Evolutionary conservation across 2,329 filamentous ascomycete genomes (phyloP).

Genomic region (Emericellopsis atlantica): DNA sequence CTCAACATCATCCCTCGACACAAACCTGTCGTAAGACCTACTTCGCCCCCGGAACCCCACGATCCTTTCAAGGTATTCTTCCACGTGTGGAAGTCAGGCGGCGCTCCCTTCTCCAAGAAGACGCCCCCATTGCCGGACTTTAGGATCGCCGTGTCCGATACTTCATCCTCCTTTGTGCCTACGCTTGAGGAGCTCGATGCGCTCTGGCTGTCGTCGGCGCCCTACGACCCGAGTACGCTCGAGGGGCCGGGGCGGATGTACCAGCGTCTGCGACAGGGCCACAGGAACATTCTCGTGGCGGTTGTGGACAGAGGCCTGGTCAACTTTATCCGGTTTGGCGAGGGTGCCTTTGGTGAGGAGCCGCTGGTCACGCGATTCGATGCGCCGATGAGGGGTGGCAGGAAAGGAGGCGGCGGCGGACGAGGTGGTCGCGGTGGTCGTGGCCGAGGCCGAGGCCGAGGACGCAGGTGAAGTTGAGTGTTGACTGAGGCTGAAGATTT

Average conservation of each 20-base stretch:
- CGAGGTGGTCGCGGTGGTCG: slow-evolving; percentile 22
- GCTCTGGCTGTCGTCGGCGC: slow-evolving; percentile 62
- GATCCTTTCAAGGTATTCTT: slow-evolving; percentile 63
- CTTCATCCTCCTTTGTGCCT: slow-evolving; percentile 58
- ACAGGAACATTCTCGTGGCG: slow-evolving; percentile 72
- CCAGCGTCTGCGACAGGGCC: slow-evolving; percentile 70
- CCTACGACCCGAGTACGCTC: slow-evolving; percentile 41
- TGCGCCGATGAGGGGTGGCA: slow-evolving; percentile 23
- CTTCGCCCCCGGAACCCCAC: slow-evolving; percentile 11
- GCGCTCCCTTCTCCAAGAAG: slow-evolving; percentile 61
- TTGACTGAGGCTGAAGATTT: not conserved
- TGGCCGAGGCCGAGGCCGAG: slow-evolving; percentile 10
- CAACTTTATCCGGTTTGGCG: slow-evolving; percentile 72
- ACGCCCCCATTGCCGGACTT: slow-evolving; percentile 71
- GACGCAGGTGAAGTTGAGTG: not conserved
- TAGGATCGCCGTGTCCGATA: slow-evolving; percentile 69
- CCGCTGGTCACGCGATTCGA: slow-evolving; percentile 51
- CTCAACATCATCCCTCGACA: slow-evolving; percentile 64
- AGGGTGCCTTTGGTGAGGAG: slow-evolving; percentile 70
- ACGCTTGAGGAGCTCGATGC: slow-evolving; percentile 57
- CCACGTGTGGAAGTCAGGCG: slow-evolving; percentile 63
- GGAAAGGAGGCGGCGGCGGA: slow-evolving; percentile 28
- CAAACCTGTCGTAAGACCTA: slow-evolving; percentile 31
- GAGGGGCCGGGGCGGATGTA: slow-evolving; percentile 45
- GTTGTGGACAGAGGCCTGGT: slow-evolving; percentile 83